Evolutionary conservation across 176 grass and related monocot genomes (phyloP).

Genomic region (Oryza meyeriana): DNA sequence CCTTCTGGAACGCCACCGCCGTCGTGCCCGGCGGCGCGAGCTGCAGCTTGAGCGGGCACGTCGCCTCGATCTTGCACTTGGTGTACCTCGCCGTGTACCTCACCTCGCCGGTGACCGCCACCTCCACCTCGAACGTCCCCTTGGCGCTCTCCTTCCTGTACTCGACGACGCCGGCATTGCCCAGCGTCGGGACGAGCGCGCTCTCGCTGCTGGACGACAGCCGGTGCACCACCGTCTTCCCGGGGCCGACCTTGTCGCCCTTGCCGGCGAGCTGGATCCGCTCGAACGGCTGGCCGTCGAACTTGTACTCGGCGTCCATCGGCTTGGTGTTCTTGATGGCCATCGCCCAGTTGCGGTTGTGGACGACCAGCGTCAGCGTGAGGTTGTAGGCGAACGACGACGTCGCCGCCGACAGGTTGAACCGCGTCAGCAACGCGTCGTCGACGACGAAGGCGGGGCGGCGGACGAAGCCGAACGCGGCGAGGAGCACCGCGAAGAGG

Average conservation of each 20-base stretch:
- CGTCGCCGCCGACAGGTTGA: not conserved
- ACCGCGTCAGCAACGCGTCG: constrained; percentile 30
- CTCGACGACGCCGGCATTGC: constrained; percentile 26
- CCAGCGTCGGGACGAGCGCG: not conserved
- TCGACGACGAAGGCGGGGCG: constrained; percentile 9
- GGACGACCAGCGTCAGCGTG: constrained; percentile 15
- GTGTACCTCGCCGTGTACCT: constrained; percentile 6
- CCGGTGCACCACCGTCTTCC: constrained; percentile 36
- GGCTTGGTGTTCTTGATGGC: constrained; percentile 24
- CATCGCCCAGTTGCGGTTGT: constrained; percentile 48
- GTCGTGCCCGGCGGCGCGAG: constrained; percentile 9
- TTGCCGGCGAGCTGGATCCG: constrained; percentile 22
- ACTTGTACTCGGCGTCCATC: constrained; percentile 36
- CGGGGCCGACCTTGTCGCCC: not conserved
- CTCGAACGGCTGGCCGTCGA: constrained; percentile 45
- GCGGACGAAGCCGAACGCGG: constrained; percentile 9
- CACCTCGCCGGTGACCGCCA: constrained; percentile 25
- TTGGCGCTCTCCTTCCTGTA: constrained; percentile 35
- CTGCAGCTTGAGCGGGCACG: constrained; percentile 37
- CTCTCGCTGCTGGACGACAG: not conserved
- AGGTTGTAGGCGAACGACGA: constrained; percentile 46
- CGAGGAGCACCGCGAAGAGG: not conserved
- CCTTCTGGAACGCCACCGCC: not conserved
- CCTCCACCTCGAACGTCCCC: constrained; percentile 37
- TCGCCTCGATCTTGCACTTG: constrained; percentile 27